These are phyloP conservation scores for Coemansia erecta DNA, from an alignment of 192 early-diverging fungal genomes.

Conservation along the genomic window DNA sequence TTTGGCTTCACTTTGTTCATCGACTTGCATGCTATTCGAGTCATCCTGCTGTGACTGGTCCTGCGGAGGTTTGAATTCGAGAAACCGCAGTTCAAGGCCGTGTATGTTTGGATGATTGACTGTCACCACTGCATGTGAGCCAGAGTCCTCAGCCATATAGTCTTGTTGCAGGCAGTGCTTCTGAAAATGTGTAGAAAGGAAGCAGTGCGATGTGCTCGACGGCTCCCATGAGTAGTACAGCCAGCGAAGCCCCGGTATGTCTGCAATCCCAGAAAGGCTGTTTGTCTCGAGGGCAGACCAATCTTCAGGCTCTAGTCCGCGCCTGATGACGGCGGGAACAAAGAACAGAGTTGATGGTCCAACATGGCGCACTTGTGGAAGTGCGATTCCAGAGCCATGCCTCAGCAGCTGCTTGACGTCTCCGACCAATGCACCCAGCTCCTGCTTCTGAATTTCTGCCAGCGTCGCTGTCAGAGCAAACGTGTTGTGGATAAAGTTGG, in stretches of 20 bases:
- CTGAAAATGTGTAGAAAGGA: constrained; percentile 19
- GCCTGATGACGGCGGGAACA: constrained; percentile 18
- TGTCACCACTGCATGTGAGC: constrained; percentile 12
- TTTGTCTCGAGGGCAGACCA: constrained; percentile 19
- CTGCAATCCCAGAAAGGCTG: constrained; percentile 7
- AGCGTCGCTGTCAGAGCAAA: constrained; percentile 39
- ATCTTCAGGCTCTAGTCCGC: constrained; percentile 12
- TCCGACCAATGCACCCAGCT: constrained; percentile 24
- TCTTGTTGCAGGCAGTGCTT: constrained; percentile 27
- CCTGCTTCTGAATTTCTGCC: constrained; percentile 37
- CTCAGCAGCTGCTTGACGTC: constrained; percentile 21
- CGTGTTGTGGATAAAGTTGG: constrained; percentile 45
- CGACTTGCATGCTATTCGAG: constrained; percentile 14
- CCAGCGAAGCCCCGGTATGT: constrained; percentile 27
- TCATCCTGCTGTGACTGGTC: background rate
- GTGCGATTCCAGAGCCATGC: constrained; percentile 35
- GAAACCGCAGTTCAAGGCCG: constrained; percentile 33
- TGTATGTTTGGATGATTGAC: constrained; percentile 31
- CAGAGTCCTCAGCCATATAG: constrained; percentile 23
- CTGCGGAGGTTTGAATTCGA: constrained; percentile 9
- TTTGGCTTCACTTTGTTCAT: background rate
- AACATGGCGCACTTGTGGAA: constrained; percentile 37
- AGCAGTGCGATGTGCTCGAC: constrained; percentile 23
- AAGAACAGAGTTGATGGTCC: constrained; percentile 40
- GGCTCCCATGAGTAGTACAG: constrained; percentile 44